phyloP scores from a whole-genome alignment of 768 basidiomycete species.

The Boletus rubroflammeus region DNA sequence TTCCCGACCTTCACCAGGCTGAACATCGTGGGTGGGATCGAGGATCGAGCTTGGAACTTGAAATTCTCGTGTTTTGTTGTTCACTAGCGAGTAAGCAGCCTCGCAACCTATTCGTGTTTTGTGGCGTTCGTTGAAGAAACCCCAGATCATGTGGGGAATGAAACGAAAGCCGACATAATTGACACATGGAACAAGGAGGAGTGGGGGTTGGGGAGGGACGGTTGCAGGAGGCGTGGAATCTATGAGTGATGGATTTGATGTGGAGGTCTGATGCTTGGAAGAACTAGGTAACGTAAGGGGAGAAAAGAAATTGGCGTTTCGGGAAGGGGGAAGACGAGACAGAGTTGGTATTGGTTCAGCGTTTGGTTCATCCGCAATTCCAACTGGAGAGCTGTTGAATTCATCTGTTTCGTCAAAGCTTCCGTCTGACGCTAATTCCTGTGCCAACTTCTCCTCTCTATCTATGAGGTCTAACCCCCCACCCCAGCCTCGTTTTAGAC shows the following conservation, averaged over 20 bases:
- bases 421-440: constrained; percentile 65
- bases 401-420: constrained; percentile 69
- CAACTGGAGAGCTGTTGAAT: constrained; percentile 21
- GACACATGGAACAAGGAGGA: constrained; percentile 71
- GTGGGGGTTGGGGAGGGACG: constrained; percentile 73
- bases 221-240: constrained; percentile 47
- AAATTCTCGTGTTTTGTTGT: constrained; percentile 59
- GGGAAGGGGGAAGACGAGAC: constrained; percentile 36
- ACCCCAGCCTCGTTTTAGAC: constrained; percentile 81
- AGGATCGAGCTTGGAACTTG: constrained; percentile 29
- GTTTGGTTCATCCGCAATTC: constrained; percentile 26
- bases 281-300: constrained; percentile 29
- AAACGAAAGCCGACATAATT: constrained; percentile 79
- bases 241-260: constrained; percentile 23
- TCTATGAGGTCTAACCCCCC: constrained; percentile 65
- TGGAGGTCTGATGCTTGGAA: constrained; percentile 13
- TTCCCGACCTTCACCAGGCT: constrained; percentile 10
- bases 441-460: constrained; percentile 66
- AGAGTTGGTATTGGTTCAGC: constrained; percentile 41
- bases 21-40: constrained; percentile 17
- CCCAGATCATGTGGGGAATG: constrained; percentile 87
- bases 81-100: constrained; percentile 73
- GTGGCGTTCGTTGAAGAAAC: constrained; percentile 85
- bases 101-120: constrained; percentile 80
- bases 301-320: constrained; percentile 32